Evolutionary conservation across 257 asterid genomes (phyloP).

Genomic region (Gentiana dahurica): DNA sequence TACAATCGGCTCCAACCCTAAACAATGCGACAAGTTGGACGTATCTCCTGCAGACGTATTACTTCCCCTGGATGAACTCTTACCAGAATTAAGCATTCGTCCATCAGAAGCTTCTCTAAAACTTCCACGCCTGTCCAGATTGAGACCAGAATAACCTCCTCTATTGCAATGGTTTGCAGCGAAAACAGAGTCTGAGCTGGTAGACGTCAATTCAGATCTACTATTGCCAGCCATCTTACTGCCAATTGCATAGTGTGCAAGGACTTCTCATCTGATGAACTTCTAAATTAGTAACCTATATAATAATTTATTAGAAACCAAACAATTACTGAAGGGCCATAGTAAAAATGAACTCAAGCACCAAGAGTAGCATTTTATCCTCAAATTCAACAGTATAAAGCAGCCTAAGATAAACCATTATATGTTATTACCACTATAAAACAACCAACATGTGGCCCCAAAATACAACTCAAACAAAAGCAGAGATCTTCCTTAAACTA

Average conservation of each 20-base stretch:
- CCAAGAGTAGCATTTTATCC: too few species aligned
- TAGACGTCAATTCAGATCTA: constrained; percentile 58
- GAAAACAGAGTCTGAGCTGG: constrained; percentile 62
- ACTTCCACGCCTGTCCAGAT: constrained; percentile 66
- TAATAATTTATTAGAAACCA: constrained; percentile 9
- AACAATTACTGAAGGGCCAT: constrained; percentile 8
- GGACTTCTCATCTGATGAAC: constrained; percentile 14
- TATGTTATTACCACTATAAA: too few species aligned
- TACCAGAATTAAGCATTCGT: constrained; percentile 48
- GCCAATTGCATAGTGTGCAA: constrained; percentile 5
- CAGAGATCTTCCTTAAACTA: too few species aligned
- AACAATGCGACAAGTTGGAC: constrained; percentile 53
- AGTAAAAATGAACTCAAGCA: not conserved
- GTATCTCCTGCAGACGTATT: constrained; percentile 42
- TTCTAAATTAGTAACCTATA: constrained; percentile 3
- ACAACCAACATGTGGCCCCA: too few species aligned
- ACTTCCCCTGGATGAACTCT: constrained; percentile 50
- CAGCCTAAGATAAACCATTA: too few species aligned
- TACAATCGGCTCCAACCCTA: constrained; percentile 57
- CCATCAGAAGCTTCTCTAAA: constrained; percentile 68
- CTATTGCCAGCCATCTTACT: constrained; percentile 72
- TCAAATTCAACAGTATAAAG: too few species aligned
- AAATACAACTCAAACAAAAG: too few species aligned
- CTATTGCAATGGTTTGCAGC: constrained; percentile 66
- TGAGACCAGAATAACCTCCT: constrained; percentile 47